phyloP scores from a whole-genome alignment of 345 rosid species.

The Microthlaspi erraticum region DNA sequence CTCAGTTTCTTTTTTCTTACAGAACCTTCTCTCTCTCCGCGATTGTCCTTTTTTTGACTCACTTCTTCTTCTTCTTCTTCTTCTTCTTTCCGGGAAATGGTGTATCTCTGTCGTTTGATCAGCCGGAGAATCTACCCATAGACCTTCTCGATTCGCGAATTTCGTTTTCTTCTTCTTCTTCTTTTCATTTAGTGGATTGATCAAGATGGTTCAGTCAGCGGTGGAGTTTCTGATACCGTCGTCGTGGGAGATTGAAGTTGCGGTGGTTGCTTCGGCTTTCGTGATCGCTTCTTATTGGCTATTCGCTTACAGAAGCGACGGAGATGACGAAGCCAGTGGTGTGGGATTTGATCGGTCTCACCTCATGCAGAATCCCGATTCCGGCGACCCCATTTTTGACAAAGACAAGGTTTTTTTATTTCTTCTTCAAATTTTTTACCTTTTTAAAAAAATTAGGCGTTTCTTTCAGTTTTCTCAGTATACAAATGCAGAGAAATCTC shows the following conservation, averaged over 20 bases:
- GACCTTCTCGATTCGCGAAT: conserved; percentile 10
- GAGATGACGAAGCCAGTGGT: conserved; percentile 40
- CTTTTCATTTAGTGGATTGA: too few species aligned
- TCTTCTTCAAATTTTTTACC: background rate
- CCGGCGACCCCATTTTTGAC: conserved; percentile 51
- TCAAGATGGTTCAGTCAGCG: conserved; percentile 46
- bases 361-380: conserved; percentile 49
- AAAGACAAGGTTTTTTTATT: conserved; percentile 66
- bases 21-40: background rate
- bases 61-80: conserved; percentile 38
- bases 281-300: conserved; percentile 66
- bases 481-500: background rate
- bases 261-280: conserved; percentile 66
- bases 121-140: conserved; percentile 1
- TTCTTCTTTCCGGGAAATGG: conserved; percentile 25
- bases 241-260: conserved; percentile 86
- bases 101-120: conserved; percentile 24
- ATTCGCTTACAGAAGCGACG: conserved; percentile 52
- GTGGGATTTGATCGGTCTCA: conserved; percentile 54
- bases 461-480: conserved; percentile 7
- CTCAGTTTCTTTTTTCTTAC: conserved; percentile 32
- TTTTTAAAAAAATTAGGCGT: background rate
- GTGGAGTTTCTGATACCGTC: conserved; percentile 72
- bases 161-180: background rate
- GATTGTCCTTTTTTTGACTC: conserved; percentile 42